A percentile compares a stretch with the other conserved stretches of the same genome.
phyloP scores from a whole-genome alignment of 2,329 filamentous ascomycete species.

The Aspergillus udagawae region DNA sequence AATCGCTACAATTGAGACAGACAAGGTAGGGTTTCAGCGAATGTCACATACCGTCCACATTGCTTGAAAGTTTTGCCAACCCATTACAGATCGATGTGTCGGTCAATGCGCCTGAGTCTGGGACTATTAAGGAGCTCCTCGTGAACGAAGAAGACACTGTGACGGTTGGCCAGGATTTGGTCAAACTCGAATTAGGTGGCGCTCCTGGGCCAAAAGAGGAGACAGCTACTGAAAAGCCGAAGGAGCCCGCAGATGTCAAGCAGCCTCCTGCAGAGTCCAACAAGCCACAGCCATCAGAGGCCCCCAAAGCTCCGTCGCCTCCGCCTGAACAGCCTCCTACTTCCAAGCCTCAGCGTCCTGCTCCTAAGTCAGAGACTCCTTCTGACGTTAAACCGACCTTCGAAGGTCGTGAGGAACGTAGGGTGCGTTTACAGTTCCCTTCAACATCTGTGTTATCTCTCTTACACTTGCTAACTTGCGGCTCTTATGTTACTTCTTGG shows the following conservation, averaged over 20 bases:
- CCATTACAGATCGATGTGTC: constrained; percentile 79
- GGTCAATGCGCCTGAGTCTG: constrained; percentile 88
- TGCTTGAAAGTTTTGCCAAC: constrained; percentile 3
- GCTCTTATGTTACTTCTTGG: constrained; percentile 3
- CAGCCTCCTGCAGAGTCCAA: constrained; percentile 26
- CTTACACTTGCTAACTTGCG: neutral
- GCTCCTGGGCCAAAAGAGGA: constrained; percentile 54
- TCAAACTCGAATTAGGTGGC: constrained; percentile 78
- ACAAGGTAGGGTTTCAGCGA: constrained; percentile 64
- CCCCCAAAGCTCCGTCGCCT: constrained; percentile 30
- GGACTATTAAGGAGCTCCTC: constrained; percentile 86
- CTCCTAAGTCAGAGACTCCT: constrained; percentile 17
- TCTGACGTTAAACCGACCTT: constrained; percentile 37
- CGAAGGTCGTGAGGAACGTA: constrained; percentile 79
- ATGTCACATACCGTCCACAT: neutral
- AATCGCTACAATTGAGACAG: constrained; percentile 97
- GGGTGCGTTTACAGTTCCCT: constrained; percentile 55
- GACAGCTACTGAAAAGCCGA: constrained; percentile 54
- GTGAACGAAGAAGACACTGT: constrained; percentile 95
- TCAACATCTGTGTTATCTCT: neutral
- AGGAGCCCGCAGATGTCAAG: constrained; percentile 54
- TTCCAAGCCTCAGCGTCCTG: constrained; percentile 21
- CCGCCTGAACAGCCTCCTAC: constrained; percentile 39
- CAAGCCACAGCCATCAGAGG: constrained; percentile 24
- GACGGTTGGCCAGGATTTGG: constrained; percentile 84